Base-by-base conservation (phyloP, 257 asterid genomes). In the Nicotiana sylvestris region DNA sequence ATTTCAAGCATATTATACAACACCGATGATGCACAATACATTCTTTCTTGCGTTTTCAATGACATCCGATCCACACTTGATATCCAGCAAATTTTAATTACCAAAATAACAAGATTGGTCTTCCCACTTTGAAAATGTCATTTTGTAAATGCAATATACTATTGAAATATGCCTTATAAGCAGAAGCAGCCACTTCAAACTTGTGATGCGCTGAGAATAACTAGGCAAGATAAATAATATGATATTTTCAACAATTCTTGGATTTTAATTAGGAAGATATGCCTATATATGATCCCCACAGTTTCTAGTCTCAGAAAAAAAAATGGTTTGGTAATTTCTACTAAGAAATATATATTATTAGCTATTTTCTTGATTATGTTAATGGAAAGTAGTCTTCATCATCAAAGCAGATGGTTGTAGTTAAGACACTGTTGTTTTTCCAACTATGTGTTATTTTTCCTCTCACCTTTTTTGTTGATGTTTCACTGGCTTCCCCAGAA, bases 401-500 rank as follows among this genome's bases (percentile, higher is more conserved):
- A 1, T 78, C 33, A 78, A 25, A 13, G 33, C 35, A 78, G 58
- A 60, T 57, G 35, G 13, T 2, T 13, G 39, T 33, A 27, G 29
- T 65, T 55, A 70, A 56, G 64, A 11, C 53, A 17, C 6, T 66
- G 3, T 27, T 77, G 46, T 60, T 83, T 49, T 49, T 74, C 80
- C 64, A 25, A 25, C 51, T 53, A 9, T 39, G 84, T 64, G 4
- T 61, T 76, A 58, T 76, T 69, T 76, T 80, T 33, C 29, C 27
- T 3, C 49, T 66, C 32, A 18, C 27, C 83, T 76, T 86, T 51
- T 57, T 32, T 77, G 56, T 80, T 84, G 80, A 67, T 68, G 82
- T 82, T 76, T 78, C 90, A 78, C 61, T 64, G 4, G 68, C 89
- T 51, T 84, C 92, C 53, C 87, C 88, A 9, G 88, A 61, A 3